These are phyloP conservation scores for Aegilops umbellulata DNA, from an alignment of 176 grass and related monocot genomes.

Conservation along the genomic window DNA sequence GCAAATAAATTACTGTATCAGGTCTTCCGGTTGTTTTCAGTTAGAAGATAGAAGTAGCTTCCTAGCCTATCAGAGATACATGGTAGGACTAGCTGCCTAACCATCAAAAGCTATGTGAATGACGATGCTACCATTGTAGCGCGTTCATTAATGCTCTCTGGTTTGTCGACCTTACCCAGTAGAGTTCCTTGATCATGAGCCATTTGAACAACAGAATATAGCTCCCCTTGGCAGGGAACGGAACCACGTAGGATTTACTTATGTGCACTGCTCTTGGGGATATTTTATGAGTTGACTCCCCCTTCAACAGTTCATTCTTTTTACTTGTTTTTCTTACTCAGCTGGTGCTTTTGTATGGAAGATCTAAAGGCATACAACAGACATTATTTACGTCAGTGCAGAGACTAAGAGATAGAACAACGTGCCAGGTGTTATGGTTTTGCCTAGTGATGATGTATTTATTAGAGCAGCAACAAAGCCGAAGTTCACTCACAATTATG, in stretches of 20 bases:
- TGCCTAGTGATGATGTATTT: constrained; percentile 8
- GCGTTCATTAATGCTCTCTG: neutral
- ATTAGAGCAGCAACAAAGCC: constrained; percentile 4
- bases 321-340: neutral
- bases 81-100: neutral
- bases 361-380: constrained; percentile 12
- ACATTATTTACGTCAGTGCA: constrained; percentile 15
- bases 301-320: neutral
- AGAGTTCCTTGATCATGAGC: neutral
- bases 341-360: neutral
- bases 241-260: neutral
- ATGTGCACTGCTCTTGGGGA: neutral
- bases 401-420: constrained; percentile 1
- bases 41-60: neutral
- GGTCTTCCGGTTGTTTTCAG: neutral
- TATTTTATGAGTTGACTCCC: constrained; percentile 7
- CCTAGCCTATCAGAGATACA: neutral
- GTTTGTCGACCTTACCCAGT: neutral
- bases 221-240: neutral
- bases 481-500: constrained; percentile 10
- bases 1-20: constrained; percentile 14
- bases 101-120: neutral
- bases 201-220: neutral
- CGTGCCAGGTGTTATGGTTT: neutral
- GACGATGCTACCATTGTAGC: neutral